Conservation (phyloP, 495 filamentous ascomycete species). For the Viridothelium virens region DNA sequence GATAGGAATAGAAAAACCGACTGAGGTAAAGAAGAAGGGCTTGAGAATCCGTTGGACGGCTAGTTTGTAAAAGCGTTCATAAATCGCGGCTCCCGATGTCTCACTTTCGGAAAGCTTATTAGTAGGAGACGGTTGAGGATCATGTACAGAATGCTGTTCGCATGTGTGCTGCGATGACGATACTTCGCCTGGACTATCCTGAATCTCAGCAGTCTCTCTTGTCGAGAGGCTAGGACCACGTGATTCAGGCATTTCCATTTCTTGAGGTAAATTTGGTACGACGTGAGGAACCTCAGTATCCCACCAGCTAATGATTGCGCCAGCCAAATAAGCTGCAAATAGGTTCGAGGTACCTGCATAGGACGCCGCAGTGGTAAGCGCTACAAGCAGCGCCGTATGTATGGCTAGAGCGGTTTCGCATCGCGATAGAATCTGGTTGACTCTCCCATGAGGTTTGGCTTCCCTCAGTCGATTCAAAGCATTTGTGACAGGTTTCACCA, state of each 20-base stretch:
- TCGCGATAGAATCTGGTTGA: conserved; percentile 9
- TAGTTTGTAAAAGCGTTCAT: conserved; percentile 48
- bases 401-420: conserved; percentile 26
- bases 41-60: conserved; percentile 50
- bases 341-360: conserved; percentile 62
- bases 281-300: conserved; percentile 31
- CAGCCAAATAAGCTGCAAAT: conserved; percentile 64
- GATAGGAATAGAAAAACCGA: conserved; percentile 74
- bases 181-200: background rate
- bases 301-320: conserved; percentile 52
- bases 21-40: conserved; percentile 74
- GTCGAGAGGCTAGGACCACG: background rate
- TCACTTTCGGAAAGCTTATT: background rate
- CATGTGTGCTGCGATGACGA: background rate
- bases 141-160: background rate
- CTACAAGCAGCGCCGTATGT: conserved; percentile 44
- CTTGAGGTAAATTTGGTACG: background rate
- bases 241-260: background rate
- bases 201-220: background rate
- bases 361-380: conserved; percentile 47
- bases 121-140: background rate
- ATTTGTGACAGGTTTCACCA: conserved; percentile 37
- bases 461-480: conserved; percentile 17
- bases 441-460: conserved; percentile 11
- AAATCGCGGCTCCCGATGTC: conserved; percentile 39